phyloP scores from a whole-genome alignment of 192 early-diverging fungal species.

The Diversispora eburnea region DNA sequence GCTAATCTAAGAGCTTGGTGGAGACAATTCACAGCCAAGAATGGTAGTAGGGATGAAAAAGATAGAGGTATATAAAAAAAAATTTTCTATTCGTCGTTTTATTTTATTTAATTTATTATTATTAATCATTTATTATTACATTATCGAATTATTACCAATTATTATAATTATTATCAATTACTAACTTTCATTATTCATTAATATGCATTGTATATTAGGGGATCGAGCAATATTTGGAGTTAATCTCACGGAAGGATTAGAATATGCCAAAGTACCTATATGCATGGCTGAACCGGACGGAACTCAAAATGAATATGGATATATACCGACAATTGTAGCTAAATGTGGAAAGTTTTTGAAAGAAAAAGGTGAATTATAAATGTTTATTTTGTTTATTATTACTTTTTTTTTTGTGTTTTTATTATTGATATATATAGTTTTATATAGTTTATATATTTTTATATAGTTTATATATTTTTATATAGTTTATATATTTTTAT shows the following conservation, averaged over 20 bases:
- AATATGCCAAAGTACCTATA: conserved; percentile 42
- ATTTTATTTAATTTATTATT: neutral
- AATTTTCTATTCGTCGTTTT: neutral
- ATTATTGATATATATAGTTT: too few species aligned
- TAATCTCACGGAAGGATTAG: conserved; percentile 39
- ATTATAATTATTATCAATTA: neutral
- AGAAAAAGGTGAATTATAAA: conserved; percentile 32
- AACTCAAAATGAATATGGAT: conserved; percentile 34
- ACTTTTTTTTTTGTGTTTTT: too few species aligned
- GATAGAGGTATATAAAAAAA: conserved; percentile 15
- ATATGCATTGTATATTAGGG: conserved; percentile 17
- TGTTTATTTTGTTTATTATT: too few species aligned
- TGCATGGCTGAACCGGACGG: conserved; percentile 27
- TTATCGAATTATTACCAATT: too few species aligned
- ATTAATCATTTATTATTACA: neutral
- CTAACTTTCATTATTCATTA: neutral
- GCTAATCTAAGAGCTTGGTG: conserved; percentile 24
- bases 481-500: too few species aligned
- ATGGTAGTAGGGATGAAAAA: conserved; percentile 4
- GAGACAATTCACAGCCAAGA: conserved; percentile 28
- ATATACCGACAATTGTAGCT: conserved; percentile 43
- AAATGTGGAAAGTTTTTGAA: conserved; percentile 43
- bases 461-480: too few species aligned
- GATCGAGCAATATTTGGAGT: conserved; percentile 33
- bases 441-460: too few species aligned